Conservation (phyloP, 2,329 filamentous ascomycete species). For the Fusarium beomiforme region DNA sequence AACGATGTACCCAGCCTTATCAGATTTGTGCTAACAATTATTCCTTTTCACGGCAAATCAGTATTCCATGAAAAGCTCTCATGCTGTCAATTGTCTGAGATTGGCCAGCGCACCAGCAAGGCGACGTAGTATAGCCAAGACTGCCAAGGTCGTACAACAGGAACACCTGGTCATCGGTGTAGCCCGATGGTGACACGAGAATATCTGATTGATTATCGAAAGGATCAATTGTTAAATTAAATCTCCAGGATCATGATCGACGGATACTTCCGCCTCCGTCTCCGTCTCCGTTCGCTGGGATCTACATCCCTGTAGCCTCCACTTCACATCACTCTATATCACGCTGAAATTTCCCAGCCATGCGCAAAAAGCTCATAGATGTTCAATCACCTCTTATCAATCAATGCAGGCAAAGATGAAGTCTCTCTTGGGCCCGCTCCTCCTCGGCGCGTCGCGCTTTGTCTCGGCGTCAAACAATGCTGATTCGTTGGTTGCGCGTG, state of each 20-base stretch:
- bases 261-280: neutral
- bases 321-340: neutral
- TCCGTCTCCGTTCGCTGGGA: neutral
- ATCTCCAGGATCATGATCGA: neutral
- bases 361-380: neutral
- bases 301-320: neutral
- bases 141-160: neutral
- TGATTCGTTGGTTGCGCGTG: neutral
- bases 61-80: neutral
- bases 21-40: neutral
- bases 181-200: neutral
- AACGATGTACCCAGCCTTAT: neutral
- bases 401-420: neutral
- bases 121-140: no score
- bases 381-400: neutral
- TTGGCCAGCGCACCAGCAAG: no score
- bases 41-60: neutral
- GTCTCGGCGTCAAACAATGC: neutral
- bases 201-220: neutral
- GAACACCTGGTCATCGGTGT: neutral
- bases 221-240: neutral
- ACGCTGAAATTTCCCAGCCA: neutral
- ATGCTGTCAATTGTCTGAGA: neutral
- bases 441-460: constrained; percentile 2
- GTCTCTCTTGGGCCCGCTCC: neutral